Base-by-base conservation (phyloP, 495 filamentous ascomycete genomes). In the Penicillium riverlandense region DNA sequence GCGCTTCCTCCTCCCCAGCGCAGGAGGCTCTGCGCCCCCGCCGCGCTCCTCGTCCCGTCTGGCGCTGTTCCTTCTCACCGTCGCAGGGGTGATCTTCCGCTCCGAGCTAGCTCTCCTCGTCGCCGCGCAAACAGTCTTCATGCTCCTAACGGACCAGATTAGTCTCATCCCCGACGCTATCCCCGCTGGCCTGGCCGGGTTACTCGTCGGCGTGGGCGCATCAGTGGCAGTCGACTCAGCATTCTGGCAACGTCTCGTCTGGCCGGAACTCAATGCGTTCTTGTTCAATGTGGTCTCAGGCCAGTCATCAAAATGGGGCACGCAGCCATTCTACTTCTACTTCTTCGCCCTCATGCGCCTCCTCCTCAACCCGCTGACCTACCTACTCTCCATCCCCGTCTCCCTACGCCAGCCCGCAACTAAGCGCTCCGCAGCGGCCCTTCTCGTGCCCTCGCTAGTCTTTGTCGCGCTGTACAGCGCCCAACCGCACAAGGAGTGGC, bases 401-500 rank as follows among this genome's bases (percentile, higher is more conserved):
- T 74, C 86, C 1, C 62, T 88, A 8, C 51, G 63, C 22, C 71
- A 79, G 31, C 69, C 77, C 0, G 60, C 76, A 14, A 71, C 77
- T 3, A 66, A 72, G 6, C 49, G 45, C 1, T 49, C 65, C 0
- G 76, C 76, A 3, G 41, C 68, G 6, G 72, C 74, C 11, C 58
- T 95, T 12, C 58, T 86, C 2, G 44, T 83, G 16, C 89, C 94
- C 0, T 73, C 75, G 4, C 33, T 92, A 4, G 55, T 74, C 13
- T 99, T 94, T 53, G 70, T 92, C 6, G 74, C 76, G 0, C 59
- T 92, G 32, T 98, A 96, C 68, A 91, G 86, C 38, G 47, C 75
- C 39, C 83, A 94, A 36, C 90, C 92, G 4, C 92, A 99, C 65
- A 99, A 99, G 61, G 92, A 99, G 66, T 86, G 87, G 69, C 85